These are phyloP conservation scores for Rhodotorula sp. DNA, from an alignment of 1,284 basidiomycete genomes.

Conservation along the genomic window DNA sequence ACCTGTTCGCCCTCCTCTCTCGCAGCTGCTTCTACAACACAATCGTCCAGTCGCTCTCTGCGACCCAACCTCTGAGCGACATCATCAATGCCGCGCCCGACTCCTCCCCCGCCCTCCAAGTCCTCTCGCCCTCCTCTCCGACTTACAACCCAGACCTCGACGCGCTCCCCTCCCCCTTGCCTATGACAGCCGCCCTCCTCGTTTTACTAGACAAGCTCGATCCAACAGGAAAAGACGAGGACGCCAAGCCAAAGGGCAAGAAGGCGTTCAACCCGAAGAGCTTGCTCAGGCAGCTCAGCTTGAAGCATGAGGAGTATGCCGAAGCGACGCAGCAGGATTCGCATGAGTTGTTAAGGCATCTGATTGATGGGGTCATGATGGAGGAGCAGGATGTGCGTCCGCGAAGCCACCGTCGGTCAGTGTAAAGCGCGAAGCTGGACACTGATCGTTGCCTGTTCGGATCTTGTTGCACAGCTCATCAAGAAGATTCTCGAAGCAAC, in stretches of 20 bases:
- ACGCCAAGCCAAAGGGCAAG: constrained; percentile 31
- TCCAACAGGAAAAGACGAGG: constrained; percentile 11
- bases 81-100: constrained; percentile 42
- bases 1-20: neutral
- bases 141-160: constrained; percentile 38
- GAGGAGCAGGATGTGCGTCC: constrained; percentile 81
- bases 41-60: constrained; percentile 46
- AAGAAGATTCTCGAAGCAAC: constrained; percentile 58
- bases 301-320: constrained; percentile 88
- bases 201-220: constrained; percentile 34
- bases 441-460: neutral
- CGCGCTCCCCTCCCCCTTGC: constrained; percentile 42
- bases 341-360: constrained; percentile 83
- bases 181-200: constrained; percentile 40
- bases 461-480: constrained; percentile 60
- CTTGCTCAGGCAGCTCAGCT: constrained; percentile 67
- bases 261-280: constrained; percentile 49
- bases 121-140: constrained; percentile 33
- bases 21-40: constrained; percentile 48
- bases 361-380: constrained; percentile 91
- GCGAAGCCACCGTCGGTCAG: too few species aligned
- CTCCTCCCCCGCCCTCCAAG: constrained; percentile 40
- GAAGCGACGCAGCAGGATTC: constrained; percentile 85
- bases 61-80: constrained; percentile 43
- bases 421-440: too few species aligned